Conservation (phyloP, 2,329 filamentous ascomycete genomes). For the Monosporascus sp. region DNA sequence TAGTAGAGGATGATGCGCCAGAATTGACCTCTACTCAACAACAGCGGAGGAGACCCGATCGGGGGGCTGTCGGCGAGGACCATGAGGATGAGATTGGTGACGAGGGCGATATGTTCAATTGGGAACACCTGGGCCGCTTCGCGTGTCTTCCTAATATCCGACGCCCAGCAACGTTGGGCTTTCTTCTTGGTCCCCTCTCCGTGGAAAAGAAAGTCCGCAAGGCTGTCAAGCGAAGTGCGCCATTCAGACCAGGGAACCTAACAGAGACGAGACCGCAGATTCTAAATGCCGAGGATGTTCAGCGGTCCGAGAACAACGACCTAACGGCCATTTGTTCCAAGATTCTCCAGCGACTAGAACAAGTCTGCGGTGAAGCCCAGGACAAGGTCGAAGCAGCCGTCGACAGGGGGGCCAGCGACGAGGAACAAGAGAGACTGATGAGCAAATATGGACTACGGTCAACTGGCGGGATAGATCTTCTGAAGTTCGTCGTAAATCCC, state of each 20-base stretch:
- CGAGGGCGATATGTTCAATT: constrained; percentile 75
- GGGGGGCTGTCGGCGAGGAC: constrained; percentile 36
- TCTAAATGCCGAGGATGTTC: constrained; percentile 66
- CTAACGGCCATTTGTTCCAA: constrained; percentile 72
- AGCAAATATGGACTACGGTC: constrained; percentile 59
- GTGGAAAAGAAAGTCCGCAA: constrained; percentile 79
- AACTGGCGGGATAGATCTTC: constrained; percentile 68
- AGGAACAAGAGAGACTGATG: constrained; percentile 49
- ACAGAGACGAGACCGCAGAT: constrained; percentile 73
- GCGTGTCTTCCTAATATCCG: constrained; percentile 69
- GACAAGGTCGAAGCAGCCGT: constrained; percentile 37
- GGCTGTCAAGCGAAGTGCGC: constrained; percentile 63
- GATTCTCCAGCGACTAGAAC: constrained; percentile 59
- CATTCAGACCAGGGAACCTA: constrained; percentile 62
- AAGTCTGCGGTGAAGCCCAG: constrained; percentile 42
- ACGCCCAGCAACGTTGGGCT: constrained; percentile 73
- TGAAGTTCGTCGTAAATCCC: constrained; percentile 88
- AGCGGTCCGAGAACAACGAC: constrained; percentile 71
- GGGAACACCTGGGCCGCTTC: constrained; percentile 74
- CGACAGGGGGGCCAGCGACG: constrained; percentile 41
- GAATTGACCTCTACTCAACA: constrained; percentile 47
- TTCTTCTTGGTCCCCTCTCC: constrained; percentile 82
- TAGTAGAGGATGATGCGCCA: constrained; percentile 43
- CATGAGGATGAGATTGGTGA: constrained; percentile 63
- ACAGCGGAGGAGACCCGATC: constrained; percentile 32